Conservation (phyloP, 305 asterid genomes). For the Fraxinus ornus region DNA sequence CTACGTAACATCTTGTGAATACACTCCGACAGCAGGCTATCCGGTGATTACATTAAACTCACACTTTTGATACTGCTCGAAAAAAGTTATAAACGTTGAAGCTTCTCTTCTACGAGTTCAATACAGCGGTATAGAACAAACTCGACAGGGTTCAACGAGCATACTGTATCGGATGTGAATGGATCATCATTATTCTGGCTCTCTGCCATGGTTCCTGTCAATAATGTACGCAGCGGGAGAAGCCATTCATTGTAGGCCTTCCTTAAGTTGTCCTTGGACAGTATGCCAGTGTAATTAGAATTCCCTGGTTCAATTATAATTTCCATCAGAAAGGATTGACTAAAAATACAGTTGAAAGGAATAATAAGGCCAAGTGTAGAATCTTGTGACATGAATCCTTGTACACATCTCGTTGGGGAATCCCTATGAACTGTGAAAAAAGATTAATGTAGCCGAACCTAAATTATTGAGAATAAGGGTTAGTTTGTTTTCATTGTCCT, state of each 20-base stretch:
- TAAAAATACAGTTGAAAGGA: not conserved
- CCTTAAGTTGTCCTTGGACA: conserved; percentile 48
- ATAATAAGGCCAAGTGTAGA: not conserved
- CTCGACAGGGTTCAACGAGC: not conserved
- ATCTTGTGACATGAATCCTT: not conserved
- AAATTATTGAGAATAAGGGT: not conserved
- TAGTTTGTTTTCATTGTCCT: not conserved
- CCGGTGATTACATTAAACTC: not conserved
- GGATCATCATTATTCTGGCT: not conserved
- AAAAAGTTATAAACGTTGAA: not conserved
- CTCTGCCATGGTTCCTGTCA: conserved; percentile 18
- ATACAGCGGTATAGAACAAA: not conserved
- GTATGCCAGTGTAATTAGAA: conserved; percentile 58
- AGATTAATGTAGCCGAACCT: not conserved
- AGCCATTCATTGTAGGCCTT: conserved; percentile 69
- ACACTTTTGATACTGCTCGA: not conserved
- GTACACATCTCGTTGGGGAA: not conserved
- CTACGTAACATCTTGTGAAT: too few species aligned
- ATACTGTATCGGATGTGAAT: not conserved
- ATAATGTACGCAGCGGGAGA: conserved; percentile 71
- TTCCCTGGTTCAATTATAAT: conserved; percentile 52
- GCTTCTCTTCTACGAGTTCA: not conserved
- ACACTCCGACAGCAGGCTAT: not conserved
- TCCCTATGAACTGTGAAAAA: not conserved
- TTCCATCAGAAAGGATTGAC: not conserved